These are phyloP conservation scores for Mychonastes homosphaera DNA, from an alignment of 139 green algal species.

Conservation along the genomic window DNA sequence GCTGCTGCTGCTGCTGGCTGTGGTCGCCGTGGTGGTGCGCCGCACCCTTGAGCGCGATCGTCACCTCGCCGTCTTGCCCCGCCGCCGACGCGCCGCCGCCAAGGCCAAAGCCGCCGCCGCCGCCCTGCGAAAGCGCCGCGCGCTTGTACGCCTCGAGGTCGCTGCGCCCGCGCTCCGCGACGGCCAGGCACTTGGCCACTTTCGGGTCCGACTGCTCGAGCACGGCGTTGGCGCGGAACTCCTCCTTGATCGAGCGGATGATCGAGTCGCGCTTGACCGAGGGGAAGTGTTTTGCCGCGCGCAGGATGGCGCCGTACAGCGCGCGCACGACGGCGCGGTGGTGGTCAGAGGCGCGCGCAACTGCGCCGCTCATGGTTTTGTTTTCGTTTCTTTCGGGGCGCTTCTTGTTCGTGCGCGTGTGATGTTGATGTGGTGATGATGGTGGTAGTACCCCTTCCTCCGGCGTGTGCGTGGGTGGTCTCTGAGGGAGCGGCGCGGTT, in stretches of 20 bases:
- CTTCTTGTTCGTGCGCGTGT: background rate
- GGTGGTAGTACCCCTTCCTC: no score
- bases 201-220: background rate
- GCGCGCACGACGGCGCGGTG: conserved; percentile 19
- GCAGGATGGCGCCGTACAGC: conserved; percentile 65
- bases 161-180: conserved; percentile 24
- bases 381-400: background rate
- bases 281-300: conserved; percentile 57
- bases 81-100: background rate
- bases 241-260: conserved; percentile 49
- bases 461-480: no score
- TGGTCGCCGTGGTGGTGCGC: no score
- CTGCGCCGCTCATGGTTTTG: background rate
- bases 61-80: background rate
- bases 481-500: no score
- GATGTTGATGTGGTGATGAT: background rate
- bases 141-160: conserved; percentile 21
- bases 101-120: conserved; percentile 5
- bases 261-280: conserved; percentile 52
- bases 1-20: no score
- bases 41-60: conserved; percentile 24
- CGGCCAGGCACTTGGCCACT: conserved; percentile 17
- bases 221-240: conserved; percentile 63
- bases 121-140: background rate
- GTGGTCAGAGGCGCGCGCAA: background rate